These are phyloP conservation scores for Neurospora crassa DNA, from an alignment of 2,329 filamentous ascomycete genomes.

Conservation along the genomic window DNA sequence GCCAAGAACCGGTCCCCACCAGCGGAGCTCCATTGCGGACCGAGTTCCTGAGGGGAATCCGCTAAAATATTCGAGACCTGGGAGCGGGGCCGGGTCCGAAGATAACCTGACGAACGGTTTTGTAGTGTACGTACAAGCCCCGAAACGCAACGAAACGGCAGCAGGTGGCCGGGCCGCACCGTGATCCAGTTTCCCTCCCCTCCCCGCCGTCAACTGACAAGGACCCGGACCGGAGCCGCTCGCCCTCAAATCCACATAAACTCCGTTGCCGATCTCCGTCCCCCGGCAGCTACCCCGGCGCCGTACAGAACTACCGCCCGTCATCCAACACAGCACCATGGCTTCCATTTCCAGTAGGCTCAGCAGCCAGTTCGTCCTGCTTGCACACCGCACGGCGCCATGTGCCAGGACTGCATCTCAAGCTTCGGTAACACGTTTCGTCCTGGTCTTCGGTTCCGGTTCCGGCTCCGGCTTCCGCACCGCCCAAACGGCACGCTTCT, in stretches of 20 bases:
- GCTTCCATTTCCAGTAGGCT: conserved; percentile 26
- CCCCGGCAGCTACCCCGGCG: background rate
- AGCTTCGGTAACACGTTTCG: background rate
- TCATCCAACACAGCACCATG: conserved; percentile 18
- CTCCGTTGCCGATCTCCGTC: background rate
- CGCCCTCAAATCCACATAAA: background rate
- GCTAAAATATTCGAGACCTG: background rate
- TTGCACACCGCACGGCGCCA: conserved; percentile 8
- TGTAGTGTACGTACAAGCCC: background rate
- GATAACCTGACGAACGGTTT: background rate
- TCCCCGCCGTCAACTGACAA: background rate
- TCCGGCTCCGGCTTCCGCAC: conserved; percentile 1
- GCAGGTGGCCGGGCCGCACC: background rate
- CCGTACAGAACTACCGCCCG: background rate
- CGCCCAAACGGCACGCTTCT: conserved; percentile 2
- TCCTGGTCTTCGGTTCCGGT: background rate
- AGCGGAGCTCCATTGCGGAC: background rate
- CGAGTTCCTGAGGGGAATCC: background rate
- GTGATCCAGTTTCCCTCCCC: background rate
- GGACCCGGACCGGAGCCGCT: background rate
- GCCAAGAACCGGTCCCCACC: background rate
- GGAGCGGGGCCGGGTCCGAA: background rate
- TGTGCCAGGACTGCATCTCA: conserved; percentile 5
- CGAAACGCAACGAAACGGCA: background rate
- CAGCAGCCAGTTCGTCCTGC: conserved; percentile 15